A percentile compares a stretch with the other conserved stretches of the same genome.
These are phyloP conservation scores for Diaporthe vaccinii DNA, from an alignment of 2,329 filamentous ascomycete genomes.

Conservation along the genomic window DNA sequence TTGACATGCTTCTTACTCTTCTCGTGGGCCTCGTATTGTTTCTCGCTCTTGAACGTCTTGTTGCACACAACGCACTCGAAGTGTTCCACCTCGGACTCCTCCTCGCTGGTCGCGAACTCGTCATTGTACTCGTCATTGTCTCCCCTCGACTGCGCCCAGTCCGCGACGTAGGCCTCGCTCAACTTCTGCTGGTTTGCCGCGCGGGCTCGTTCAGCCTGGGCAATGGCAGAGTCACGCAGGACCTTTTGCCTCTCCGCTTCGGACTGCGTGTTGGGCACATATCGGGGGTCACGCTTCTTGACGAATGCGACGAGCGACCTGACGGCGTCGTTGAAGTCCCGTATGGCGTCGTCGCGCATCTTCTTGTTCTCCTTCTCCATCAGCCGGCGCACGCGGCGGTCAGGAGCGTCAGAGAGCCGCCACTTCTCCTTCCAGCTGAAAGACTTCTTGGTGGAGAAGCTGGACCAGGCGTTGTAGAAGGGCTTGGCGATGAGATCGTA, in stretches of 20 bases:
- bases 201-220: slow-evolving; percentile 86
- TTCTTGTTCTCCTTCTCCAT: slow-evolving; percentile 98
- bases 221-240: slow-evolving; percentile 82
- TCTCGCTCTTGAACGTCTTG: slow-evolving; percentile 89
- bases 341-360: slow-evolving; percentile 82
- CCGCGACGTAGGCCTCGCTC: slow-evolving; percentile 74
- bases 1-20: slow-evolving; percentile 97
- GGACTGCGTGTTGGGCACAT: slow-evolving; percentile 80
- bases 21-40: slow-evolving; percentile 91
- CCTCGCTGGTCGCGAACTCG: slow-evolving; percentile 72
- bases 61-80: slow-evolving; percentile 84
- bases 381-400: slow-evolving; percentile 82
- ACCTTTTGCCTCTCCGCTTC: slow-evolving; percentile 85
- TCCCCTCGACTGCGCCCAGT: slow-evolving; percentile 78
- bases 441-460: slow-evolving; percentile 85
- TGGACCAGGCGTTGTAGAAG: slow-evolving; percentile 86
- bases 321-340: slow-evolving; percentile 94
- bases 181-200: slow-evolving; percentile 85
- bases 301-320: slow-evolving; percentile 88
- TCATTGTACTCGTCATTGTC: slow-evolving; percentile 60
- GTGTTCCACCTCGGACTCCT: slow-evolving; percentile 69
- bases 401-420: slow-evolving; percentile 85
- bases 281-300: slow-evolving; percentile 91
- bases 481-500: slow-evolving; percentile 82
- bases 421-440: slow-evolving; percentile 94